Evolutionary conservation across 1,139 yeast species (phyloP).

Genomic region (Yamadazyma blattariae): DNA sequence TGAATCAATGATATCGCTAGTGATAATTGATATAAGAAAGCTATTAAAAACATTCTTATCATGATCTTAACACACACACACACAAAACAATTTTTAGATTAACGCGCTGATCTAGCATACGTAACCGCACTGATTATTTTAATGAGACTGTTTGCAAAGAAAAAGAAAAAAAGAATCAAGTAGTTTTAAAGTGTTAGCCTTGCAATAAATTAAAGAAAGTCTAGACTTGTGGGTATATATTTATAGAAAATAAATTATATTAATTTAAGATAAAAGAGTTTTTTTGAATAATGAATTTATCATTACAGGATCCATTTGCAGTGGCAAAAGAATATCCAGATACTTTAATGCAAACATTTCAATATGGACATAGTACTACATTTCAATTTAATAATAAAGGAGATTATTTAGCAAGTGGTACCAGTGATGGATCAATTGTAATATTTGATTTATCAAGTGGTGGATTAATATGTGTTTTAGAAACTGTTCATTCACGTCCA

Average conservation of each 20-base stretch:
- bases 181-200: no score
- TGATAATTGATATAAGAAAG: neutral
- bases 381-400: conserved; percentile 75
- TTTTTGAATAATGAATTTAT: conserved; percentile 74
- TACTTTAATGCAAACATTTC: conserved; percentile 62
- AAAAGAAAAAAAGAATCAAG: no score
- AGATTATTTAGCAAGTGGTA: conserved; percentile 86
- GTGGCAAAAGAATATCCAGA: conserved; percentile 94
- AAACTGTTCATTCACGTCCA: conserved; percentile 66
- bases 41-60: neutral
- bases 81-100: no score
- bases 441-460: conserved; percentile 69
- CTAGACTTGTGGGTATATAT: no score
- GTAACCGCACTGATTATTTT: no score
- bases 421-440: conserved; percentile 73
- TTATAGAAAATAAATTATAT: no score
- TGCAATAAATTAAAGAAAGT: no score
- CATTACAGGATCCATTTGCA: conserved; percentile 89
- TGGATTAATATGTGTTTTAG: conserved; percentile 50
- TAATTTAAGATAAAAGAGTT: no score
- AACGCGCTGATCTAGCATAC: no score
- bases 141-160: no score
- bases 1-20: conserved; percentile 20
- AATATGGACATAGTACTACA: conserved; percentile 70
- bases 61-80: neutral